Evolutionary conservation across 257 asterid genomes (phyloP), one percentile per base, ranked within the genome.

Genomic region (Schizonepeta tenuifolia): DNA sequence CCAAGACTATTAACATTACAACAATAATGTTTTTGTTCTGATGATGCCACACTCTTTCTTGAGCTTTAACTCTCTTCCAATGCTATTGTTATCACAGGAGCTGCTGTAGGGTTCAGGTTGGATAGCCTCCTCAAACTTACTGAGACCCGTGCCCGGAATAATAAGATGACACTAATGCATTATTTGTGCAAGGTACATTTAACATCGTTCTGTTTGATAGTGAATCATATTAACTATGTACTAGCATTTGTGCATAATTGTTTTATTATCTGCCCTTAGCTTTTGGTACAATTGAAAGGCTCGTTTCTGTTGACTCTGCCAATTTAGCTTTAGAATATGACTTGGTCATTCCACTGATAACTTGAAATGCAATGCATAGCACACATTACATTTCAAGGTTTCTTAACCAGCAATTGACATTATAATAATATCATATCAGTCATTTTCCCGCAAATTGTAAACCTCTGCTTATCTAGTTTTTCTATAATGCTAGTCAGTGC

Each of bases 161-260:
- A 88, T 80, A 93, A 92, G 86, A 90, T 93, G 96, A 93, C 98
- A 35, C 91, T 93, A 77, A 93, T 93, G 98, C 97, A 93, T 77
- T 93, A 93, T 83, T 90, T 93, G 74, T 93, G 98, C 89, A 93
- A 93, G 95, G 98, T 90, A 73, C 43, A 40, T 57, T 77, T 22
- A 18, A 46, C 33, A 59, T 46, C 58, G 54, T 12, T 68, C 50
- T 71, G 73, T 33, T 53, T 65, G 20, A 67, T 10, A 50, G 73
- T 53, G 35, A 36, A 72, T 79, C 41, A 35, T 65, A 44, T 26
- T 14, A 56, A 28, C 50, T 61, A 18, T 44, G 38, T 54, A 11
- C 41, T 72, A 44, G 51, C 58, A 40, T 62, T 70, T 24, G 36
- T 20, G 24, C 26, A 40, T 28, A 22, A 61, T 57, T 66, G 74